Percentiles rank a stretch among this genome's conserved stretches.
phyloP scores from a whole-genome alignment of 2,329 filamentous ascomycete species.

The Colletotrichum lupini region DNA sequence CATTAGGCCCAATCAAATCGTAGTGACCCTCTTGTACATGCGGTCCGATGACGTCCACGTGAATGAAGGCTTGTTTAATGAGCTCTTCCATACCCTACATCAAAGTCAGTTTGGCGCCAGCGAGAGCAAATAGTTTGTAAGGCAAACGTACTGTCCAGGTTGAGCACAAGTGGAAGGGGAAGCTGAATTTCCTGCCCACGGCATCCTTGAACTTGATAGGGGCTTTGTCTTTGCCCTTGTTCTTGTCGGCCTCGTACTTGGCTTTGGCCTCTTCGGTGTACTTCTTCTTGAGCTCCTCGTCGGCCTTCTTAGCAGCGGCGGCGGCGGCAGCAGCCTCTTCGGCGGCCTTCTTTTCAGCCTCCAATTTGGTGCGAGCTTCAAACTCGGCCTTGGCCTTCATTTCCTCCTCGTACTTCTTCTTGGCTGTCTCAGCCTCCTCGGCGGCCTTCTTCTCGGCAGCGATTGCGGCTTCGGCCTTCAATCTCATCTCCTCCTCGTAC shows the following conservation, averaged over 20 bases:
- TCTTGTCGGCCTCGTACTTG: slow-evolving; percentile 58
- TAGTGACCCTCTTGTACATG: slow-evolving; percentile 84
- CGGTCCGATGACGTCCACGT: slow-evolving; percentile 80
- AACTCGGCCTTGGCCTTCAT: slow-evolving; percentile 51
- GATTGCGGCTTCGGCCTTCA: slow-evolving; percentile 51
- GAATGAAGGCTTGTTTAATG: slow-evolving; percentile 85
- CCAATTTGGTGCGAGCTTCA: slow-evolving; percentile 40
- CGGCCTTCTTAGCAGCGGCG: slow-evolving; percentile 61
- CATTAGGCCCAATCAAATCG: slow-evolving; percentile 81
- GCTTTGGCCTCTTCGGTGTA: slow-evolving; percentile 67
- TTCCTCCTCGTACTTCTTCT: slow-evolving; percentile 44
- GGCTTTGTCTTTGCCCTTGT: slow-evolving; percentile 67
- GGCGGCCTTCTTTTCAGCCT: slow-evolving; percentile 45
- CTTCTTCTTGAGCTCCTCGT: slow-evolving; percentile 64
- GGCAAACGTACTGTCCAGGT: slow-evolving; percentile 78
- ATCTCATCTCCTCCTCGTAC: slow-evolving; percentile 44
- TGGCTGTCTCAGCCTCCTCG: slow-evolving; percentile 46
- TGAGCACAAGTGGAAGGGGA: slow-evolving; percentile 86
- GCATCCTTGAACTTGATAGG: slow-evolving; percentile 93
- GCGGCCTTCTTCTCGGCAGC: slow-evolving; percentile 52
- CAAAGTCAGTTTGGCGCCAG: slow-evolving; percentile 38
- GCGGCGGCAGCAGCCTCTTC: slow-evolving; percentile 42
- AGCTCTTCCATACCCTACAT: slow-evolving; percentile 84
- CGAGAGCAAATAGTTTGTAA: neutral
- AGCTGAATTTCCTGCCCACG: slow-evolving; percentile 90